Conservation (phyloP, 2,329 filamentous ascomycete species). For the Lasiodiplodia sp. region DNA sequence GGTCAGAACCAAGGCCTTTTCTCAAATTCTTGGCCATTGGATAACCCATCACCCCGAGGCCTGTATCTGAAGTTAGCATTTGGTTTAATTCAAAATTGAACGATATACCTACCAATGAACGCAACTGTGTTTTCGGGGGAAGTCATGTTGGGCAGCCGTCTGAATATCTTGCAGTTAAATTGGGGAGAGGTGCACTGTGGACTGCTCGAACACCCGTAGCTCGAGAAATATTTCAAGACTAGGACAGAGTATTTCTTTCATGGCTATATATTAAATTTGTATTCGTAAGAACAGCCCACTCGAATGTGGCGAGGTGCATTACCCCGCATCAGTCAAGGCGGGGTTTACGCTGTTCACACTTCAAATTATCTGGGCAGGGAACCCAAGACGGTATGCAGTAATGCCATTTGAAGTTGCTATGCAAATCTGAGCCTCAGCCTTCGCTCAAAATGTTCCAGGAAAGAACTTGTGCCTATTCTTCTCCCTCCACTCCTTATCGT, state of each 20-base stretch:
- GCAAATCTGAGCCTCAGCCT: not conserved
- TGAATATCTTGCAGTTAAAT: not conserved
- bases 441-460: conserved; percentile 39
- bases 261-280: not conserved
- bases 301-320: conserved; percentile 1
- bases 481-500: conserved; percentile 59
- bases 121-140: not conserved
- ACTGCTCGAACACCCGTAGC: not conserved
- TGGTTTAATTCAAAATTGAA: not conserved
- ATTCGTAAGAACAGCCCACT: not conserved
- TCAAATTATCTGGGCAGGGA: not conserved
- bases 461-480: conserved; percentile 42
- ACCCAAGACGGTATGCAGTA: not conserved
- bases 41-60: conserved; percentile 62
- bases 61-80: conserved; percentile 32
- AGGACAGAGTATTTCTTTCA: not conserved
- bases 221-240: not conserved
- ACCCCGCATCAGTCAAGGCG: conserved; percentile 4
- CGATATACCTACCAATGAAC: not conserved
- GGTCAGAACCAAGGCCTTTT: conserved; percentile 52
- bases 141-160: not conserved
- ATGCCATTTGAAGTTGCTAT: not conserved
- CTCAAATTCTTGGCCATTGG: conserved; percentile 60
- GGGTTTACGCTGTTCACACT: conserved; percentile 2
- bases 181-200: not conserved